Evolutionary conservation across 495 filamentous ascomycete species (phyloP), one percentile per base, ranked within the genome.

Genomic region (Hamigera avellanea): DNA sequence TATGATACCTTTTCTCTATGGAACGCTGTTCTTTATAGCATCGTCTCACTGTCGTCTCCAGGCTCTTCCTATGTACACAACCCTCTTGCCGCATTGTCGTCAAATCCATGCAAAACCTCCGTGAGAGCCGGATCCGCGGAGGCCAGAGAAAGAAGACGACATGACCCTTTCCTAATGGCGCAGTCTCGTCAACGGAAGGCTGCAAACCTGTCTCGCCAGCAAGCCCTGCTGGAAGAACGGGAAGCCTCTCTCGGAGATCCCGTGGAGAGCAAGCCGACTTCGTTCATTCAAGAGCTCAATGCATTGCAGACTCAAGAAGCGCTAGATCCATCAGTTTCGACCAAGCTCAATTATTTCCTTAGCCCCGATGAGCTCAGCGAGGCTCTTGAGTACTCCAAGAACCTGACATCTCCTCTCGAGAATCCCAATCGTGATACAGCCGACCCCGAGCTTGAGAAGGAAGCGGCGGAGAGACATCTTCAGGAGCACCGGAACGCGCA

Each of bases 261-360:
- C 0, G 71, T 96, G 46, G 69, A 76, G 36, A 88, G 86, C 46
- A 59, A 76, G 26, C 52, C 70, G 6, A 95, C 93, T 9, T 70
- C 85, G 25, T 98, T 95, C 57, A 60, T 94, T 52, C 70, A 83
- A 61, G 81, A 83, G 29, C 77, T 98, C 54, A 79, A 85, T 51
- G 70, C 71, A 3, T 71, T 53, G 1, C 41, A 55, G 1, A 44
- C 46, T 2, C 47, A 52, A 23, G 39, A 40, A 15, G 64, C 55
- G 6, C 50, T 58, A 26, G 37, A 54, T 25, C 46, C 48, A 19
- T 44, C 45, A 19, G 46, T 32, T 17, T 42, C 52, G 33, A 41
- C 34, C 21, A 50, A 79, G 37, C 64, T 85, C 28, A 93, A 95
- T 67, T 74, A 85, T 62, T 83, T 77, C 46, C 54, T 96, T 21